Evolutionary conservation across 192 early-diverging fungal genomes (phyloP).

Genomic region (Allomyces macrogynus): DNA sequence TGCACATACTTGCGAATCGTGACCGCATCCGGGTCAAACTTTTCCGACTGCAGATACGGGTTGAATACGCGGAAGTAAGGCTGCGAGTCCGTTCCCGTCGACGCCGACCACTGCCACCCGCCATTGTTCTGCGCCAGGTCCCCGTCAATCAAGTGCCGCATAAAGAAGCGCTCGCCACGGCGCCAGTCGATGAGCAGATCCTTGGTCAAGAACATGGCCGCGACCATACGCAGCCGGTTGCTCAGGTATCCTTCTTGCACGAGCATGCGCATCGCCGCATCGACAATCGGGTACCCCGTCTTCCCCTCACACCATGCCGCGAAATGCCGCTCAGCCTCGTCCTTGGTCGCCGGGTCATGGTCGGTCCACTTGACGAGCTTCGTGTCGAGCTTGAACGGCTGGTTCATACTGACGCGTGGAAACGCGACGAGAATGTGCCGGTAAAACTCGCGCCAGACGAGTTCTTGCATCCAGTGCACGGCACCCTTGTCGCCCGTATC

Average conservation of each 20-base stretch:
- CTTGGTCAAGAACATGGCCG: conserved; percentile 21
- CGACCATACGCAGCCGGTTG: conserved; percentile 40
- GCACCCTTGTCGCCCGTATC: conserved; percentile 26
- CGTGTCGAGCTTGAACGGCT: conserved; percentile 26
- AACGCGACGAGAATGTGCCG: conserved; percentile 29
- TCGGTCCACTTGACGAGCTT: conserved; percentile 28
- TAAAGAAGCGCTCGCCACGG: conserved; percentile 47
- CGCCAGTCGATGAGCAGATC: conserved; percentile 40
- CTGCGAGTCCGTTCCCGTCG: conserved; percentile 43
- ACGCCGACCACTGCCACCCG: conserved; percentile 47
- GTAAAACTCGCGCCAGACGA: conserved; percentile 49
- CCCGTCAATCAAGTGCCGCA: conserved; percentile 39
- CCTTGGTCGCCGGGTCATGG: conserved; percentile 11
- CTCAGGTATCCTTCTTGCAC: conserved; percentile 37
- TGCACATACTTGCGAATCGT: conserved; percentile 42
- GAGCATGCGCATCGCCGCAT: conserved; percentile 47
- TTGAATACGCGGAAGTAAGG: conserved; percentile 53
- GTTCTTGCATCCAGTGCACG: conserved; percentile 35
- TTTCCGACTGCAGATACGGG: conserved; percentile 22
- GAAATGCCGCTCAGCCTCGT: conserved; percentile 7
- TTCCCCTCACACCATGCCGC: conserved; percentile 36
- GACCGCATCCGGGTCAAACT: conserved; percentile 31
- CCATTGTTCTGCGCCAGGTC: conserved; percentile 52
- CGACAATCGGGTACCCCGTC: conserved; percentile 44
- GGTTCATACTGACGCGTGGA: conserved; percentile 33